Base-by-base conservation (phyloP, 1,284 basidiomycete genomes). In the Volvariella volvacea region DNA sequence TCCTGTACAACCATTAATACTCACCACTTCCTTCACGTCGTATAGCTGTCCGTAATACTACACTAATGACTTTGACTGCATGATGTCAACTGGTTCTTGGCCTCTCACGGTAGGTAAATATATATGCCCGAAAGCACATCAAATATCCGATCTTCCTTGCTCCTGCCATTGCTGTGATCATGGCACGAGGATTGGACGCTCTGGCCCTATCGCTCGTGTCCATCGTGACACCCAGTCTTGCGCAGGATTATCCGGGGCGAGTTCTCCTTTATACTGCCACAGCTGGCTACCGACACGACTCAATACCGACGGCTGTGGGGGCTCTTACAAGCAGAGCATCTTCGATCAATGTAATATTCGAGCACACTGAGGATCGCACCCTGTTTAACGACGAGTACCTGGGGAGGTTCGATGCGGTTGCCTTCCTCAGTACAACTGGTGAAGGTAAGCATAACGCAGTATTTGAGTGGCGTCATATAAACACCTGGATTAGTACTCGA, bases 381-480 rank as follows among this genome's bases (percentile, higher is more conserved):
- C 64, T 67, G 55, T 88, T 89, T 58, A 81, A 62, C 2, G 75
- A 80, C 49, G 63, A 68, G 2, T 71, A 64, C 32, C 65, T 90
- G 39, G 62, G 66, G 6, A 56, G 58, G 16, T 89, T 80, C 54
- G 84, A 88, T 57, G 76, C 74, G 0, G 53, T 92, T 17, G 59
- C 89, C 50, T 91, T 91, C 57, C 61, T 91, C 42, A 76, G 71
- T 48, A 88, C 77, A 21, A 83, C 82, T 1, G 86, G 84, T n/a
- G 70, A 69, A 78, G 83, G 71, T 68, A 42, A 22, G 57, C 25
- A 28, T 12, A 28, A 6, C n/a, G n/a, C n/a, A n/a, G n/a, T n/a
- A n/a, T n/a, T n/a, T n/a, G 41, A 19, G 15, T 20, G 20, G 3
- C 25, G 36, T 15, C 7, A 3, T n/a, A n/a, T n/a, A n/a, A n/a